These are phyloP conservation scores for Cystobasidiaceae sp. DNA, from an alignment of 1,284 basidiomycete genomes.

Conservation along the genomic window DNA sequence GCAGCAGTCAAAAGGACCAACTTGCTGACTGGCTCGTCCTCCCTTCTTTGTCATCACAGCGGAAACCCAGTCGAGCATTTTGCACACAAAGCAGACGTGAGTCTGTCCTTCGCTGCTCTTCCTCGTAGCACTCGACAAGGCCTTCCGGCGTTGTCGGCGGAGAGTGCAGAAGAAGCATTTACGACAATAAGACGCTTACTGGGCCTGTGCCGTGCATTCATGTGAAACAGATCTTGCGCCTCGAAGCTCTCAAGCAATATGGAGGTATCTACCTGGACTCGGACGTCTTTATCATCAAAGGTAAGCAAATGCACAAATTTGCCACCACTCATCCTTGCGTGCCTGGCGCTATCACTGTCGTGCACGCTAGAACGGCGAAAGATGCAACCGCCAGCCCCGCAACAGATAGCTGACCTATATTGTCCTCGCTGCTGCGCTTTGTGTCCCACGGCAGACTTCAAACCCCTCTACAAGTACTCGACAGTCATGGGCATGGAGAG, in stretches of 20 bases:
- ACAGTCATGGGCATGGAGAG: constrained; percentile 52
- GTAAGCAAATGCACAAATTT: not conserved
- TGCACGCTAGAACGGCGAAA: too few relatives aligned
- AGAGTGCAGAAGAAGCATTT: not conserved
- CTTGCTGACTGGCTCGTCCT: not conserved
- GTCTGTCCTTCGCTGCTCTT: not conserved
- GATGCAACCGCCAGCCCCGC: too few relatives aligned
- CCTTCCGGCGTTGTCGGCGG: not conserved
- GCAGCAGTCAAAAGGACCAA: too few relatives aligned
- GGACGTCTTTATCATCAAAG: constrained; percentile 30
- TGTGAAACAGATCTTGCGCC: constrained; percentile 45
- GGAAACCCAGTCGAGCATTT: constrained; percentile 43
- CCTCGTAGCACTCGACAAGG: not conserved
- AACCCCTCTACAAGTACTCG: constrained; percentile 35
- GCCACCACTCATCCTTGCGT: not conserved
- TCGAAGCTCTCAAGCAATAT: constrained; percentile 47
- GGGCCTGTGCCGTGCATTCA: not conserved
- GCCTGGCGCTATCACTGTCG: too few relatives aligned
- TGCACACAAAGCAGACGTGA: constrained; percentile 49
- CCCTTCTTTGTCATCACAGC: not conserved
- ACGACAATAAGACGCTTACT: not conserved
- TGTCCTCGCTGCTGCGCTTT: not conserved
- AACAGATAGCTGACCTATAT: not conserved
- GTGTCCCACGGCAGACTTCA: constrained; percentile 14
- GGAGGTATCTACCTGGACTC: constrained; percentile 47